Percentiles rank a stretch among this genome's conserved stretches.
Evolutionary conservation across 2,329 filamentous ascomycete genomes (phyloP).

Genomic region (Xylaria hypoxylon): DNA sequence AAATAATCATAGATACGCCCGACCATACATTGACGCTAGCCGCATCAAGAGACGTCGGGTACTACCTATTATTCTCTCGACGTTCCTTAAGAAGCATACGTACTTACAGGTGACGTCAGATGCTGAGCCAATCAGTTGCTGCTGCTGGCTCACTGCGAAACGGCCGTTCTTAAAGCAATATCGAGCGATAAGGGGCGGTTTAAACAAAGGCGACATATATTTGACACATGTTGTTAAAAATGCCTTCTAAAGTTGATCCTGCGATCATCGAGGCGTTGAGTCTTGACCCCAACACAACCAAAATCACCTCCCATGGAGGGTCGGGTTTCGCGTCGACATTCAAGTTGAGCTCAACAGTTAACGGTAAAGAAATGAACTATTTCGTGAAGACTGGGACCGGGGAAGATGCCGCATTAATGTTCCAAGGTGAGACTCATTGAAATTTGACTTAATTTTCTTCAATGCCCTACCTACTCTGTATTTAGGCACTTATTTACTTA

Average conservation of each 20-base stretch:
- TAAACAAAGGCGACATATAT: conserved; percentile 2
- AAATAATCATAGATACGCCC: background rate
- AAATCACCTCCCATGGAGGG: conserved; percentile 70
- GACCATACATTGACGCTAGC: too few relatives aligned
- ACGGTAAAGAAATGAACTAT: conserved; percentile 66
- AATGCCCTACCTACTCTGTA: background rate
- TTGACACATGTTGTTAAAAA: conserved; percentile 40
- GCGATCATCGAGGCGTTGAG: conserved; percentile 71
- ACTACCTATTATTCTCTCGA: background rate
- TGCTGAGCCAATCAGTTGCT: conserved; percentile 2
- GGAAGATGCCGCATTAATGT: conserved; percentile 73
- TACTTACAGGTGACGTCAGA: conserved; percentile 24
- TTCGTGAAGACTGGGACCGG: conserved; percentile 80
- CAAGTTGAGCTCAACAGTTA: conserved; percentile 61
- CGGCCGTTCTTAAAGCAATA: background rate
- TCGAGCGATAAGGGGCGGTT: background rate
- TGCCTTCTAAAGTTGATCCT: conserved; percentile 67
- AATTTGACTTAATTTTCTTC: background rate
- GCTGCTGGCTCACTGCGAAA: background rate
- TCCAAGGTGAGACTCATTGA: conserved; percentile 64
- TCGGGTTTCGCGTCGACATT: conserved; percentile 77
- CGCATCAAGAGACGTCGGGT: background rate
- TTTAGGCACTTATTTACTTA: conserved; percentile 22
- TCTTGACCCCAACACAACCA: conserved; percentile 66
- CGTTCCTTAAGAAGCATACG: background rate